Conservation (phyloP, 208 protist species). For the Crithidia brevicula region DNA sequence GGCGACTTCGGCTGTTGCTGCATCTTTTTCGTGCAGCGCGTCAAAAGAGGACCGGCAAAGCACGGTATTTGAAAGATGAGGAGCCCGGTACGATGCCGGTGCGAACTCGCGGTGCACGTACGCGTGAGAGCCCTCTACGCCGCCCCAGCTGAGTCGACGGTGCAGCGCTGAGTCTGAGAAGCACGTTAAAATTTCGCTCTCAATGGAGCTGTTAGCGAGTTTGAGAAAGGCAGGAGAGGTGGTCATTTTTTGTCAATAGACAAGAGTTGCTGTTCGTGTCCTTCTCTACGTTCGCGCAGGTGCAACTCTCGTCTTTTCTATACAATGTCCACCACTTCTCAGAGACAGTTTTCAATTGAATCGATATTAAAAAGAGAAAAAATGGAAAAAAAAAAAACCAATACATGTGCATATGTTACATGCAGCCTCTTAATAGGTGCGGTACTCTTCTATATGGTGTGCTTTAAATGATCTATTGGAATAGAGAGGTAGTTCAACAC, state of each 20-base stretch:
- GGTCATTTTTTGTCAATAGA: not conserved
- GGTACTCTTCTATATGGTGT: too few species aligned
- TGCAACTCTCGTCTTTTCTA: too few species aligned
- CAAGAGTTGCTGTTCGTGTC: not conserved
- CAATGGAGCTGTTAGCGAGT: constrained; percentile 26
- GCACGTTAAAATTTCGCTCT: constrained; percentile 49
- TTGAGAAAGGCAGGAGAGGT: not conserved
- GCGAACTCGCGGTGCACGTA: constrained; percentile 16
- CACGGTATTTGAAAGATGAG: too few species aligned
- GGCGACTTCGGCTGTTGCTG: too few species aligned
- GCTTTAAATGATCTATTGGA: too few species aligned
- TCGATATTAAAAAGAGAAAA: constrained; percentile 11
- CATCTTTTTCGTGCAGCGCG: too few species aligned
- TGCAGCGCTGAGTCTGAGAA: constrained; percentile 62
- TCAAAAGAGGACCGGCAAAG: too few species aligned
- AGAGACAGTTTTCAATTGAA: not conserved
- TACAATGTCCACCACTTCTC: too few species aligned
- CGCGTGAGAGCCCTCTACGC: not conserved
- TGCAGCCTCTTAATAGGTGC: too few species aligned
- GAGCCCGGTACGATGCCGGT: not conserved
- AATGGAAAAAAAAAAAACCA: not conserved
- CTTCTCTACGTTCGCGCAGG: too few species aligned
- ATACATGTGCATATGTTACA: not conserved
- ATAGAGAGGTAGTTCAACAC: too few species aligned
- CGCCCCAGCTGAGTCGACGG: constrained; percentile 27